These are phyloP conservation scores for Candida arabinofermentans DNA, from an alignment of 805 yeast species.

Conservation along the genomic window DNA sequence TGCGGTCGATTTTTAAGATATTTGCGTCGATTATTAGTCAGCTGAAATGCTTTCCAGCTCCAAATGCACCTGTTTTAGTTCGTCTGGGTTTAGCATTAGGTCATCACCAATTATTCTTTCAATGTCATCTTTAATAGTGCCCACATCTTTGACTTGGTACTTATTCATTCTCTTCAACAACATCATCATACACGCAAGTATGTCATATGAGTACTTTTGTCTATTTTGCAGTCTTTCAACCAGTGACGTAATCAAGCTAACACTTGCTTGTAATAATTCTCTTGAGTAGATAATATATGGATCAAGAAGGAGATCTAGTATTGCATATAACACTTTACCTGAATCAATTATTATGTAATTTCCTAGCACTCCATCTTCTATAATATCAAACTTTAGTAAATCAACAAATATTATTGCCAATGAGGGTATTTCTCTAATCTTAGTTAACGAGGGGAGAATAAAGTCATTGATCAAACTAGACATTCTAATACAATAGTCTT, in stretches of 20 bases:
- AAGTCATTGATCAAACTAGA: constrained; percentile 23
- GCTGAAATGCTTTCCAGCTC: neutral
- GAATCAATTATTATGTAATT: constrained; percentile 17
- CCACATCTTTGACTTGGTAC: constrained; percentile 1
- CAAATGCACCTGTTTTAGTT: no score
- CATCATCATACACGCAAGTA: constrained; percentile 20
- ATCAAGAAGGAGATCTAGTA: constrained; percentile 22
- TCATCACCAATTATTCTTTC: neutral
- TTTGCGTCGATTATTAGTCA: neutral
- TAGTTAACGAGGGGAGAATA: constrained; percentile 24
- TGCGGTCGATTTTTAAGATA: no score
- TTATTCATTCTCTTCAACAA: constrained; percentile 10
- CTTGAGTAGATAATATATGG: constrained; percentile 23
- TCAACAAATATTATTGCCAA: constrained; percentile 12
- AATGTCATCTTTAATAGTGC: neutral
- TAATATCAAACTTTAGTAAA: constrained; percentile 4
- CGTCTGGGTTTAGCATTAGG: neutral
- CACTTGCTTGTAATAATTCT: constrained; percentile 5
- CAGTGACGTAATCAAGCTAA: constrained; percentile 5
- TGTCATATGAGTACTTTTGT: constrained; percentile 18
- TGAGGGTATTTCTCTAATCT: constrained; percentile 23
- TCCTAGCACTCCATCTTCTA: constrained; percentile 11
- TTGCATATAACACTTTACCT: constrained; percentile 17
- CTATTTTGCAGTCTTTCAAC: constrained; percentile 1
- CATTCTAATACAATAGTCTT: constrained; percentile 12